Percentiles rank a stretch among this genome's conserved stretches.
These are phyloP conservation scores for Sinapis alba DNA, from an alignment of 441 rosid species.

Conservation along the genomic window DNA sequence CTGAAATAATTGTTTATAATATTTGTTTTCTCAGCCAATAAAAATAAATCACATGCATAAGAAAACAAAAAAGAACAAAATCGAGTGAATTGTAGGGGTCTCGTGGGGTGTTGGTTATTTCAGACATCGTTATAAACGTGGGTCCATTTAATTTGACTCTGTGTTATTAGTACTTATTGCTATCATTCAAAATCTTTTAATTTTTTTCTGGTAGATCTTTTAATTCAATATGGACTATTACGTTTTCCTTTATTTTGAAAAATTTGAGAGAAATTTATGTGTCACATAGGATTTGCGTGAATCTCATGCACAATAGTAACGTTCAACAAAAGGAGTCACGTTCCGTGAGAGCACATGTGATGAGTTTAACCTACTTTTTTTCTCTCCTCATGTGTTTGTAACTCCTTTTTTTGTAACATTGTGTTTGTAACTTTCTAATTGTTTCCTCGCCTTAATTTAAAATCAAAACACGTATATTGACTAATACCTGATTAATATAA, in stretches of 20 bases:
- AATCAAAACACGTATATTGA: not conserved
- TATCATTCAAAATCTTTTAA: slow-evolving; percentile 16
- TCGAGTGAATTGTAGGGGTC: slow-evolving; percentile 17
- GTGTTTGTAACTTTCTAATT: slow-evolving; percentile 6
- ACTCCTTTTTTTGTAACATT: not conserved
- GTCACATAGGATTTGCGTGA: slow-evolving; percentile 48
- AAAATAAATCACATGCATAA: slow-evolving; percentile 29
- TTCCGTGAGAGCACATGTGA: slow-evolving; percentile 32
- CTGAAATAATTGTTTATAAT: not conserved
- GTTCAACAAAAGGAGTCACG: slow-evolving; percentile 30
- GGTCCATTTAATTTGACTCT: slow-evolving; percentile 28
- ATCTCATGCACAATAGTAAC: slow-evolving; percentile 47
- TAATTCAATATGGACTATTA: not conserved
- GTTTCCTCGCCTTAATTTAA: slow-evolving; percentile 1
- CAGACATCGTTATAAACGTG: slow-evolving; percentile 44
- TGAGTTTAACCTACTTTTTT: slow-evolving; percentile 25
- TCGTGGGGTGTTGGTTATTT: slow-evolving; percentile 35
- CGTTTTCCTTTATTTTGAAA: not conserved
- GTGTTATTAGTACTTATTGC: not conserved
- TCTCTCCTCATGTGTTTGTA: slow-evolving; percentile 21
- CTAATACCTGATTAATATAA: not conserved
- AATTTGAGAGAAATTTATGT: slow-evolving; percentile 9
- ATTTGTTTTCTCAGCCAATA: not conserved
- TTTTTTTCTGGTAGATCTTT: too few relatives aligned
- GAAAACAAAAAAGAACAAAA: slow-evolving; percentile 11